Percentiles rank a stretch among this genome's conserved stretches.
phyloP scores from a whole-genome alignment of 352 stramenopile genomes.

The Globisporangium barbulae region DNA sequence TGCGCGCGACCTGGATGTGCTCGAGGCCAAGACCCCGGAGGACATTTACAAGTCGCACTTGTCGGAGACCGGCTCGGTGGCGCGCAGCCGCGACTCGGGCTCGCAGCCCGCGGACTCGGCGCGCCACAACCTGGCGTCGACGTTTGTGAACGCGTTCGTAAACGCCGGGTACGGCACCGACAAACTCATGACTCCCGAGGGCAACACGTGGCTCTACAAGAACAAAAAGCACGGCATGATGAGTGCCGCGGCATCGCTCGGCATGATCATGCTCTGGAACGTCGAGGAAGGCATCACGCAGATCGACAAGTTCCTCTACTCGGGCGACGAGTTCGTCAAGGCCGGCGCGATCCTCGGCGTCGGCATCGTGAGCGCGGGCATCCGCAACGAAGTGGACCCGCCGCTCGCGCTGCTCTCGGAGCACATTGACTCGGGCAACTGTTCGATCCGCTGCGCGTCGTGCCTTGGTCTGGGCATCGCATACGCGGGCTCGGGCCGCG shows the following conservation, averaged over 20 bases:
- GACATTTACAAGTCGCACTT: constrained; percentile 99
- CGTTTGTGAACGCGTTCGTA: constrained; percentile 99
- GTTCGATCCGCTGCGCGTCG: constrained; percentile 92
- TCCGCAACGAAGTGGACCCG: constrained; percentile 97
- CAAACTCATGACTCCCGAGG: constrained; percentile 93
- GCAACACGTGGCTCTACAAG: constrained; percentile 99
- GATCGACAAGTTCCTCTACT: constrained; percentile 99
- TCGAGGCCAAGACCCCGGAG: constrained; percentile 96
- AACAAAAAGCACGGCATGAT: constrained; percentile 99
- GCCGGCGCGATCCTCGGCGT: constrained; percentile 97
- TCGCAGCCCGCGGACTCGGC: constrained; percentile 93
- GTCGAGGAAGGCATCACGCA: constrained; percentile 98
- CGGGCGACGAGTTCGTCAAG: constrained; percentile 97
- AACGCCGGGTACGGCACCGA: constrained; percentile 98
- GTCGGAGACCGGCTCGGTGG: constrained; percentile 92
- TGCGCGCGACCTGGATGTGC: constrained; percentile 96
- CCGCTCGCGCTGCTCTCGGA: constrained; percentile 96
- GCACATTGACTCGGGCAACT: constrained; percentile 95
- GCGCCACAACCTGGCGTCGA: constrained; percentile 97
- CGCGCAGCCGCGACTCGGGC: constrained; percentile 61
- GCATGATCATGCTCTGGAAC: constrained; percentile 99
- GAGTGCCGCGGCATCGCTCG: constrained; percentile 95
- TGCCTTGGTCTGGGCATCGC: constrained; percentile 97
- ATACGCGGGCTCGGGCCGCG: constrained; percentile 94
- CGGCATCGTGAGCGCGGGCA: constrained; percentile 92